A percentile compares a stretch with the other conserved stretches of the same genome.
Evolutionary conservation across 495 filamentous ascomycete genomes (phyloP).

Genomic region (Rhizodiscina lignyota): DNA sequence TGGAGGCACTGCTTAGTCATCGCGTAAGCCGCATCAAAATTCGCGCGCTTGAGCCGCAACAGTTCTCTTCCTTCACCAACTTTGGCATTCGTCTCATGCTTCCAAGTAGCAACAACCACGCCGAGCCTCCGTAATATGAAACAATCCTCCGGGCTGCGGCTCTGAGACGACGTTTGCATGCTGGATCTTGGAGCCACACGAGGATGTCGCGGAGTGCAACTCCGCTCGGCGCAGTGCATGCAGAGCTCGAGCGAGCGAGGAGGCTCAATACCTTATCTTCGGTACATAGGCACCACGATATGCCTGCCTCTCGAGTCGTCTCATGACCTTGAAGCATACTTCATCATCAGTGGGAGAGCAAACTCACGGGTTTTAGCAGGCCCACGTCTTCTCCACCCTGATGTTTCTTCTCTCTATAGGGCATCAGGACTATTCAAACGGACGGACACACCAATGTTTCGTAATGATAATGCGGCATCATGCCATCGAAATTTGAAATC

Average conservation of each 20-base stretch:
- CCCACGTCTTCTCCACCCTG: background rate
- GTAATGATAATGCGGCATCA: background rate
- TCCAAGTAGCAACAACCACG: background rate
- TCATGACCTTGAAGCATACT: background rate
- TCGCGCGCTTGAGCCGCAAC: no score
- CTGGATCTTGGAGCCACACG: background rate
- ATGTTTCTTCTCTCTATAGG: background rate
- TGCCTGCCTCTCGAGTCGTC: background rate
- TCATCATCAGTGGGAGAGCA: background rate
- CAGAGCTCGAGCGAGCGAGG: background rate
- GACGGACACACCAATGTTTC: background rate
- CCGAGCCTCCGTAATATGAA: background rate
- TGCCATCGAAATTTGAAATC: background rate
- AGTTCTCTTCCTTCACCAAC: background rate
- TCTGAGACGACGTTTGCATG: background rate
- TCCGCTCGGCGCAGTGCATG: background rate
- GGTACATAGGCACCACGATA: background rate
- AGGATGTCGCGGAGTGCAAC: background rate
- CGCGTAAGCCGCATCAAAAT: no score
- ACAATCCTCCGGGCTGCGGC: background rate
- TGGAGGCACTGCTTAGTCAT: no score
- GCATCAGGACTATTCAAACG: background rate
- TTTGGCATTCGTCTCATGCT: background rate
- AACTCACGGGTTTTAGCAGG: background rate
- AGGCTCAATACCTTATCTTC: background rate